Conservation (phyloP, 768 basidiomycete genomes). For the Trametes villosa region DNA sequence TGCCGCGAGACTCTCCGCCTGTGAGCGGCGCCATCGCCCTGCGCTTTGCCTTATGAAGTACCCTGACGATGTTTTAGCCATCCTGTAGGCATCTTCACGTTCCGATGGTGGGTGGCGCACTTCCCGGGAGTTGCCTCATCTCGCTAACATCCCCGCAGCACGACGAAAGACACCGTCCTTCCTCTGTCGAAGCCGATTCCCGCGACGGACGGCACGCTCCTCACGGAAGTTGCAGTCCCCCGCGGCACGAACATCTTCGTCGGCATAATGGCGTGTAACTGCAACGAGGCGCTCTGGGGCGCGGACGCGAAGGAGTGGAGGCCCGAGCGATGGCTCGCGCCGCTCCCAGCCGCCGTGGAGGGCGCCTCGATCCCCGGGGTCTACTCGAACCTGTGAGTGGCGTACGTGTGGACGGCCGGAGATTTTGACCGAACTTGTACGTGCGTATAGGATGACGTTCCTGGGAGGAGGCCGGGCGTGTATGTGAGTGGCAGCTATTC, state of each 20-base stretch:
- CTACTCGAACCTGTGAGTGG: slow-evolving; percentile 29
- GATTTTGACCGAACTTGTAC: not conserved
- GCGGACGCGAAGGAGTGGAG: slow-evolving; percentile 58
- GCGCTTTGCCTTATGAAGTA: no score
- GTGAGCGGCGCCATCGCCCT: no score
- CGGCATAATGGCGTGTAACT: slow-evolving; percentile 52
- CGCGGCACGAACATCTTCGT: slow-evolving; percentile 51
- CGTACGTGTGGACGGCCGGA: not conserved
- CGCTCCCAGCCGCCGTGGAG: slow-evolving; percentile 24
- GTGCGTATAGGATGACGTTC: slow-evolving; percentile 8
- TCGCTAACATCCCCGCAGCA: no score
- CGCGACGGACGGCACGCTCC: slow-evolving; percentile 44
- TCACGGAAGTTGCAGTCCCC: slow-evolving; percentile 47
- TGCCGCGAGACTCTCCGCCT: no score
- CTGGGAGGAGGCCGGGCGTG: slow-evolving; percentile 6
- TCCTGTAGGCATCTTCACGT: no score
- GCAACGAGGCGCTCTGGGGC: slow-evolving; percentile 63
- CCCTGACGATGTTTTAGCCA: no score
- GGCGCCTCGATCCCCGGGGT: slow-evolving; percentile 29
- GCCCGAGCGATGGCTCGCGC: slow-evolving; percentile 65
- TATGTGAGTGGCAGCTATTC: not conserved
- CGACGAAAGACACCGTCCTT: slow-evolving; percentile 45
- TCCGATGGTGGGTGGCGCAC: no score
- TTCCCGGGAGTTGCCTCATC: no score
- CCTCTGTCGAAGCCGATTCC: slow-evolving; percentile 56